Evolutionary conservation across 1,284 basidiomycete genomes (phyloP).

Genomic region (Xerocomus nothofagi): DNA sequence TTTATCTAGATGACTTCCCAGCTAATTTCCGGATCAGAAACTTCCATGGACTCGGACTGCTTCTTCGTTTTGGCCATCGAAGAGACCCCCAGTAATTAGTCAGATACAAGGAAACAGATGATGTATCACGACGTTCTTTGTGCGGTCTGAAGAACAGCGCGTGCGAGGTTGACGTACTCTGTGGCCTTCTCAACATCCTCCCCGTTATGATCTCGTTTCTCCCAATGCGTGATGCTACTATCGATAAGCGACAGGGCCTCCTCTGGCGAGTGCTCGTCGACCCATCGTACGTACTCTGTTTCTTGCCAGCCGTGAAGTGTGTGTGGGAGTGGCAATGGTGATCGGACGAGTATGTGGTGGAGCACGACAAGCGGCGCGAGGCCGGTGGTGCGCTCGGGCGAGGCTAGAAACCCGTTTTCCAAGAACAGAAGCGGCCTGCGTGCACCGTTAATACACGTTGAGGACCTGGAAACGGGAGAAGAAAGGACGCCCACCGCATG

Average conservation of each 20-base stretch:
- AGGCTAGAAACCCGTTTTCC: conserved; percentile 68
- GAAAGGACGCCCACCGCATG: conserved; percentile 59
- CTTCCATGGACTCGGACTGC: background rate
- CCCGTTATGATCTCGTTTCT: conserved; percentile 58
- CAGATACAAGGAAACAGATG: background rate
- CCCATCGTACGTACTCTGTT: conserved; percentile 88
- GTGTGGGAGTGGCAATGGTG: conserved; percentile 83
- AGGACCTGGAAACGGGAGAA: background rate
- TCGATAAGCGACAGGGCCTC: conserved; percentile 75
- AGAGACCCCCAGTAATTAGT: background rate
- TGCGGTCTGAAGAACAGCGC: conserved; percentile 51
- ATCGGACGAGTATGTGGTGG: conserved; percentile 91
- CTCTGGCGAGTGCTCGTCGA: conserved; percentile 73
- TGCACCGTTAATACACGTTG: background rate
- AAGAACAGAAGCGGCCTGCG: conserved; percentile 83
- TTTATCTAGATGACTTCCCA: background rate
- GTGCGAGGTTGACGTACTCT: conserved; percentile 67
- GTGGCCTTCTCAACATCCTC: conserved; percentile 45
- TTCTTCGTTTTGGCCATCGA: background rate
- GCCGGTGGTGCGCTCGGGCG: conserved; percentile 64
- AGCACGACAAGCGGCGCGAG: conserved; percentile 83
- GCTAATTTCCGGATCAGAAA: background rate
- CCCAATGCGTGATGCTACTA: conserved; percentile 69
- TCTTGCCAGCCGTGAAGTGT: conserved; percentile 89
- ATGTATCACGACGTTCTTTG: conserved; percentile 14